Evolutionary conservation across 805 yeast species (phyloP).

Genomic region (Millerozyma miso): DNA sequence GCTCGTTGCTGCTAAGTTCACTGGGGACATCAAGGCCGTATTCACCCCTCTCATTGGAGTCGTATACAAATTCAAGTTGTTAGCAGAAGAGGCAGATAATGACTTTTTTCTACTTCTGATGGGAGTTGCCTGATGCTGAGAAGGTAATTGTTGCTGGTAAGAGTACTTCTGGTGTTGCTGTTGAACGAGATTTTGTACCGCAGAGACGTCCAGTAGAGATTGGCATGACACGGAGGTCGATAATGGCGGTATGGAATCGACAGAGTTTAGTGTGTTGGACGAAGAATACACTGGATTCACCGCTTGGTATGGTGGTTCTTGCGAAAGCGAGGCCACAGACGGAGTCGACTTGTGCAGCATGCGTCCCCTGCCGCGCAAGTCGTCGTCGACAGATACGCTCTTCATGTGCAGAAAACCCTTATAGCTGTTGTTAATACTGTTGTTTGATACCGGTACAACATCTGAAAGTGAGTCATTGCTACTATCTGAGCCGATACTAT

Average conservation of each 20-base stretch:
- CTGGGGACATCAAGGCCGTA: constrained; percentile 16
- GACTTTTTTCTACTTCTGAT: constrained; percentile 30
- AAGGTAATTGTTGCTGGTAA: constrained; percentile 14
- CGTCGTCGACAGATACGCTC: constrained; percentile 18
- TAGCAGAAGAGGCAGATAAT: constrained; percentile 27
- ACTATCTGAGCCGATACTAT: neutral
- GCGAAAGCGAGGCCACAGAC: constrained; percentile 20
- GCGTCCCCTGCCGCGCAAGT: constrained; percentile 1
- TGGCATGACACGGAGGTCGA: constrained; percentile 33
- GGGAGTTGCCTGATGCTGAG: constrained; percentile 26
- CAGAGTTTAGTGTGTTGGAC: constrained; percentile 23
- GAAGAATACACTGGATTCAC: constrained; percentile 10
- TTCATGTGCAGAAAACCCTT: constrained; percentile 17
- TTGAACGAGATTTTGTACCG: constrained; percentile 9
- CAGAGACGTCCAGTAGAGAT: constrained; percentile 26
- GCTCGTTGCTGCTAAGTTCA: constrained; percentile 13
- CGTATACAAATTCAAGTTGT: constrained; percentile 12
- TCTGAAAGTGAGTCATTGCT: constrained; percentile 2
- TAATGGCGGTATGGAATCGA: constrained; percentile 34
- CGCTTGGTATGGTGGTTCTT: constrained; percentile 15
- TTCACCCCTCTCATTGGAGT: constrained; percentile 32
- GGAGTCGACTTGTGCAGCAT: constrained; percentile 16
- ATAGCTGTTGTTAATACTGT: constrained; percentile 6
- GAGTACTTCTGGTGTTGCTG: neutral
- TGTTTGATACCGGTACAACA: constrained; percentile 9